These are phyloP conservation scores for Colletotrichum sp. DNA, from an alignment of 2,329 filamentous ascomycete species.

Conservation along the genomic window DNA sequence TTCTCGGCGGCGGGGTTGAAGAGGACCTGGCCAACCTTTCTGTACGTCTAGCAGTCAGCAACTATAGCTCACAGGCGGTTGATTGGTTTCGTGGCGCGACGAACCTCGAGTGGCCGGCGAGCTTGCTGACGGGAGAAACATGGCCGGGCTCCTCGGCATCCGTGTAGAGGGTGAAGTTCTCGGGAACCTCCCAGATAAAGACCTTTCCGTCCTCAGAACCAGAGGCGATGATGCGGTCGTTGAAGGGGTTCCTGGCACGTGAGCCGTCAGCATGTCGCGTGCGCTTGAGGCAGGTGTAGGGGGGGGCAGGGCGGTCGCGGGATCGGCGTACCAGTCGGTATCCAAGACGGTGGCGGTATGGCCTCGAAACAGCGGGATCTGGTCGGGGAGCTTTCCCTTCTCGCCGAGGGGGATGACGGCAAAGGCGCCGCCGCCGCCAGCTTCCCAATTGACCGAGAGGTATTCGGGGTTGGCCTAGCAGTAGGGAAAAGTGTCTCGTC, in stretches of 20 bases:
- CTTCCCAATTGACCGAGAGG: slow-evolving; percentile 97
- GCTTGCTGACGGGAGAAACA: slow-evolving; percentile 79
- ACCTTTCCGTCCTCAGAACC: slow-evolving; percentile 97
- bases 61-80: background rate
- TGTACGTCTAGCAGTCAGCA: slow-evolving; percentile 38
- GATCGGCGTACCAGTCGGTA: slow-evolving; percentile 82
- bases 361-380: slow-evolving; percentile 92
- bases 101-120: slow-evolving; percentile 86
- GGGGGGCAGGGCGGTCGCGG: slow-evolving; percentile 23
- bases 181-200: slow-evolving; percentile 93
- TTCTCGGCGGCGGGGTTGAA: slow-evolving; percentile 98
- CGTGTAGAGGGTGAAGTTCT: slow-evolving; percentile 82
- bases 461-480: slow-evolving; percentile 90
- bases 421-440: slow-evolving; percentile 93
- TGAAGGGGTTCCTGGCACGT: slow-evolving; percentile 82
- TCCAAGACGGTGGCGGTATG: slow-evolving; percentile 96
- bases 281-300: background rate
- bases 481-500: background rate
- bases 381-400: slow-evolving; percentile 88
- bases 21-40: slow-evolving; percentile 96
- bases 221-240: slow-evolving; percentile 90
- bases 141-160: slow-evolving; percentile 86
- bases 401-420: slow-evolving; percentile 92
- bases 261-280: slow-evolving; percentile 30
- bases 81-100: slow-evolving; percentile 26